A percentile compares a stretch with the other conserved stretches of the same genome.
phyloP scores from a whole-genome alignment of 139 green algal species.

The Tetraselmis striata region DNA sequence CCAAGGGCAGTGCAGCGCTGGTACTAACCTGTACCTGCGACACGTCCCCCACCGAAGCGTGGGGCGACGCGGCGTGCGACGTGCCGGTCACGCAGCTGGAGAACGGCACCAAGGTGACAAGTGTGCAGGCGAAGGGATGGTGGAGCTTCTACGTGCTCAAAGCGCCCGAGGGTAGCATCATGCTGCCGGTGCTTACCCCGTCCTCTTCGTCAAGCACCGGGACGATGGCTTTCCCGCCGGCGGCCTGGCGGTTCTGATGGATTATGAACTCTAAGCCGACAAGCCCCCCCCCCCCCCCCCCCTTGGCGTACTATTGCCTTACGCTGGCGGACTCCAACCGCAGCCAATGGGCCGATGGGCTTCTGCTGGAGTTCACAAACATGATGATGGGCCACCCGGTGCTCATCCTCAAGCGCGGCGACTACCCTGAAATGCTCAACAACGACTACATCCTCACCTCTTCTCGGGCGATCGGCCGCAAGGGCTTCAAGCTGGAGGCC shows the following conservation, averaged over 20 bases:
- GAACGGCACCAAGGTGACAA: background rate
- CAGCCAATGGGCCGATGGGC: background rate
- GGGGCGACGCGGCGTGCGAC: constrained; percentile 22
- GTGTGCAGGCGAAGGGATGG: background rate
- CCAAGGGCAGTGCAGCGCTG: too few species aligned
- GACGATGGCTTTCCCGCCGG: constrained; percentile 34
- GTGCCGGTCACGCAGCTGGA: background rate
- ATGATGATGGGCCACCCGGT: constrained; percentile 22
- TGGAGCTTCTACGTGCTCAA: background rate
- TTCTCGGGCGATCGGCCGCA: background rate
- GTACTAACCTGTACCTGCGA: too few species aligned
- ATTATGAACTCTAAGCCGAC: constrained; percentile 33
- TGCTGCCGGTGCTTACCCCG: constrained; percentile 29
- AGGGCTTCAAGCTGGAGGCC: constrained; percentile 6
- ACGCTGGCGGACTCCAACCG: background rate
- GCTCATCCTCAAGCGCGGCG: constrained; percentile 10
- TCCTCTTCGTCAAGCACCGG: constrained; percentile 33
- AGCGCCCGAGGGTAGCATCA: background rate
- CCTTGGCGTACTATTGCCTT: too few species aligned
- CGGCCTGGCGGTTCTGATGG: constrained; percentile 27
- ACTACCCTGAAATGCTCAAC: constrained; percentile 18
- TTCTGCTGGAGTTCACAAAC: too few species aligned
- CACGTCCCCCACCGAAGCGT: too few species aligned
- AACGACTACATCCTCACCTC: constrained; percentile 30
- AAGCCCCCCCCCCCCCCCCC: too few species aligned